phyloP scores from a whole-genome alignment of 208 protist species.

The Acanthamoeba comandoni region DNA sequence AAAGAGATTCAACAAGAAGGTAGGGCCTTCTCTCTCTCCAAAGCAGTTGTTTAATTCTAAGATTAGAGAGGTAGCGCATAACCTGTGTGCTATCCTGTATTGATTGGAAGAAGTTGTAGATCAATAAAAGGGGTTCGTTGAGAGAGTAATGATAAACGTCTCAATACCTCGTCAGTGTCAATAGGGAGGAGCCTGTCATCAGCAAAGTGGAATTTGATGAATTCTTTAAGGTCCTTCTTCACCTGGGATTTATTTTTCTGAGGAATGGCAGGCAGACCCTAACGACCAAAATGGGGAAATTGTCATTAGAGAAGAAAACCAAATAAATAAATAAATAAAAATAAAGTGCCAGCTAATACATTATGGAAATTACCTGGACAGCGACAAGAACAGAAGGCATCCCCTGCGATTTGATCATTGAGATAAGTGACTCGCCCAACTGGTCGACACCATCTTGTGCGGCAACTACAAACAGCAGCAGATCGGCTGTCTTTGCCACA shows the following conservation, averaged over 20 bases:
- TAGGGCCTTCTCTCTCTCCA: conserved; percentile 69
- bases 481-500: conserved; percentile 44
- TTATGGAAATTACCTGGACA: conserved; percentile 20
- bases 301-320: not conserved
- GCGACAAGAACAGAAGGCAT: conserved; percentile 58
- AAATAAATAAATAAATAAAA: too few species aligned
- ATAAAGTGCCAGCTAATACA: not conserved
- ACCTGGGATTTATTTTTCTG: conserved; percentile 49
- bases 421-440: conserved; percentile 49
- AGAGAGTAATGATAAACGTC: too few species aligned
- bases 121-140: too few species aligned
- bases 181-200: conserved; percentile 63
- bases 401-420: conserved; percentile 64
- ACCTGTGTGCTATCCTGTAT: conserved; percentile 54
- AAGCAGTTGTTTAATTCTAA: conserved; percentile 51
- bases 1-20: conserved; percentile 55
- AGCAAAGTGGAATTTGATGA: conserved; percentile 64
- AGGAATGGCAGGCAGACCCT: conserved; percentile 64
- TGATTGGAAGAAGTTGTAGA: not conserved
- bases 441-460: conserved; percentile 48
- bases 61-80: conserved; percentile 72
- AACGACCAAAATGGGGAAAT: not conserved
- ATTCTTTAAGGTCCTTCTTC: conserved; percentile 74
- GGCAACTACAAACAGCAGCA: conserved; percentile 45
- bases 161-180: conserved; percentile 66